Evolutionary conservation across 352 stramenopile genomes (phyloP), one percentile per base, ranked within the genome.

Genomic region (Phytophthora pisi): DNA sequence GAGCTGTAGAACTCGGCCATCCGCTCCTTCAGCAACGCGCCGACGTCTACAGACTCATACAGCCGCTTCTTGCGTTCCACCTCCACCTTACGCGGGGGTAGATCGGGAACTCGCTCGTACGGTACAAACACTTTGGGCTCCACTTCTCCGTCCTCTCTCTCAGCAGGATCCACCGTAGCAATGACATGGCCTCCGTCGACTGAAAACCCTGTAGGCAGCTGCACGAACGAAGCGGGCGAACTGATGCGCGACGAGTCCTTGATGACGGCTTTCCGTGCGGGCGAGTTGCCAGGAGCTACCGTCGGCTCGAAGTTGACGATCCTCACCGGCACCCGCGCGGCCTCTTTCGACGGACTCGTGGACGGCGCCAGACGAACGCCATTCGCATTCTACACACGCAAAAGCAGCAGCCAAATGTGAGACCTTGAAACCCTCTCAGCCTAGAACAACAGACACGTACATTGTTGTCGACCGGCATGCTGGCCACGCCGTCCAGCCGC

Each of bases 121-220:
- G 84, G 82, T 3, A 92, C 79, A 61, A 90, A 92, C 26, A 92
- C 84, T 30, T 92, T 92, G 4, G 84, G 84, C 24, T 92, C 80
- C 15, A 91, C 85, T 56, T 85, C 72, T 58, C 82, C 82, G 20
- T 86, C 78, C 43, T 82, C 72, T 30, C 69, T 54, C 52, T 83
- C 70, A 10, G 78, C 72, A 4, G 71, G 75, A 45, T 88, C 75
- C 7, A 88, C 75, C 2, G 51, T 56, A 0, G 65, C 34, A n/a
- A 86, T 49, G 13, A 82, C 78, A 16, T 83, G 57, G 11, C 79
- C 79, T 11, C 78, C 78, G 26, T 78, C 77, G 15, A 88, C 64
- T 5, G 79, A 88, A 67, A 86, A 88, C 0, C 75, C 79, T 10
- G 65, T 53, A 0, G 70, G 47, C 28, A 70, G 56, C 43, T 82